A percentile compares a stretch with the other conserved stretches of the same genome.
Evolutionary conservation across 2,329 filamentous ascomycete species (phyloP).

Genomic region (Paraphoma chrysanthemicola): DNA sequence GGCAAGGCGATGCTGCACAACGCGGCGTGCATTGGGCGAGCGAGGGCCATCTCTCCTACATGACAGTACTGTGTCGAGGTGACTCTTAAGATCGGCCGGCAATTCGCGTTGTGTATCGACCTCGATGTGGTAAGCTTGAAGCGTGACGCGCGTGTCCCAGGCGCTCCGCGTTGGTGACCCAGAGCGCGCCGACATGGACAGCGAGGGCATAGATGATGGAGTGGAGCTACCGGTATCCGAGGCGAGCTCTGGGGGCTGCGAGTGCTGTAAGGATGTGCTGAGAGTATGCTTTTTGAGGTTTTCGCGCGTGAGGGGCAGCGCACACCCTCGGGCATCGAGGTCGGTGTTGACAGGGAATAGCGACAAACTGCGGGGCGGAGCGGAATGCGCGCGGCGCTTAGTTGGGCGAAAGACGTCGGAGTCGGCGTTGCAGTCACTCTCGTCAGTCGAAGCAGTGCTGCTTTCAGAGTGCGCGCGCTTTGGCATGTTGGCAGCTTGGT

Average conservation of each 20-base stretch:
- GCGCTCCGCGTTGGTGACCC: conserved; percentile 8
- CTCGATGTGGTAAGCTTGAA: conserved; percentile 5
- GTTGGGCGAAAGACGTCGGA: too few species aligned
- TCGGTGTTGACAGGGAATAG: not conserved
- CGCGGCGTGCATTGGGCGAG: conserved; percentile 10
- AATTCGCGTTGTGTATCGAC: conserved; percentile 2
- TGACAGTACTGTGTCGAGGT: conserved; percentile 8
- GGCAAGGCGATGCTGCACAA: conserved; percentile 12
- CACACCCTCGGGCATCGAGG: not conserved
- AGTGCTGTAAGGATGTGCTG: not conserved
- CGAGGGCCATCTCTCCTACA: conserved; percentile 7
- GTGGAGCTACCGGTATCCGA: too few species aligned
- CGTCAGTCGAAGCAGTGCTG: too few species aligned
- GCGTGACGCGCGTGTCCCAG: conserved; percentile 9
- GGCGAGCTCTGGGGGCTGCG: not conserved
- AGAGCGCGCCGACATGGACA: conserved; percentile 9
- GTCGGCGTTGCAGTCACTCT: too few species aligned
- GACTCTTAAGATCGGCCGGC: conserved; percentile 3
- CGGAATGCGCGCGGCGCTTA: too few species aligned
- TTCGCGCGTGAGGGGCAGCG: conserved; percentile 5
- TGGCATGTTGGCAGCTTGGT: too few species aligned
- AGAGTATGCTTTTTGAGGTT: conserved; percentile 3
- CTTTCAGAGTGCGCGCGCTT: too few species aligned
- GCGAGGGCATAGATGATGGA: too few species aligned
- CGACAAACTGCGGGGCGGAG: too few species aligned